Percentiles rank a stretch among this genome's conserved stretches.
Conservation (phyloP, 164 flowering plant species). For the Berberis thunbergii region DNA sequence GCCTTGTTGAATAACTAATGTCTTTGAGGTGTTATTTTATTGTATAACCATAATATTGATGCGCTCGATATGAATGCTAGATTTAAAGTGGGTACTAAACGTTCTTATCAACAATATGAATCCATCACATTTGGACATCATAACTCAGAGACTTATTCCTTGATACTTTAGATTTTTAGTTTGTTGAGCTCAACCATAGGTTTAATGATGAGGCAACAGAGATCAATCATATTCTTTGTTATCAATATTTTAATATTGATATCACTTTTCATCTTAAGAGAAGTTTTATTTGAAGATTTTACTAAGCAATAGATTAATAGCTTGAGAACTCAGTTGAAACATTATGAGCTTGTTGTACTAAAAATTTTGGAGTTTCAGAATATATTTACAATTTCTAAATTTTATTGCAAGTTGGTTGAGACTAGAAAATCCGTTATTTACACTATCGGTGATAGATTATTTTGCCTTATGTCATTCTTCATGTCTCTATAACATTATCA, state of each 20-base stretch:
- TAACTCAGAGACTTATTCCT: not conserved
- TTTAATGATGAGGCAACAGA: not conserved
- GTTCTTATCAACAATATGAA: not conserved
- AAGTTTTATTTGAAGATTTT: too few relatives aligned
- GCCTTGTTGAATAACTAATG: too few relatives aligned
- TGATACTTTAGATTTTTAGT: not conserved
- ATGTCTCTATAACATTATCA: not conserved
- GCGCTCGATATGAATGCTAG: not conserved
- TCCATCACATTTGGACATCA: not conserved
- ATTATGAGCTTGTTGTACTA: not conserved
- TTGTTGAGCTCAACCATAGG: not conserved
- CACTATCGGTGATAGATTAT: too few relatives aligned
- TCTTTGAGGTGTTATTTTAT: too few relatives aligned
- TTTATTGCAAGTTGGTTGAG: not conserved
- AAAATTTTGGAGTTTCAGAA: not conserved
- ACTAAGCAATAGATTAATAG: not conserved
- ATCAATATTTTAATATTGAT: not conserved
- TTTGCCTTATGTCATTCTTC: not conserved
- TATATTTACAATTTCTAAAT: not conserved
- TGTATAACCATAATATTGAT: too few relatives aligned
- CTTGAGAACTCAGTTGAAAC: not conserved
- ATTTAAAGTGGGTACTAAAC: not conserved
- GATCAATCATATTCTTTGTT: not conserved
- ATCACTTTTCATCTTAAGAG: not conserved
- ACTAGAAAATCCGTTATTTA: not conserved